Evolutionary conservation across 352 stramenopile species (phyloP).

Genomic region (Phytopythium sindhum): DNA sequence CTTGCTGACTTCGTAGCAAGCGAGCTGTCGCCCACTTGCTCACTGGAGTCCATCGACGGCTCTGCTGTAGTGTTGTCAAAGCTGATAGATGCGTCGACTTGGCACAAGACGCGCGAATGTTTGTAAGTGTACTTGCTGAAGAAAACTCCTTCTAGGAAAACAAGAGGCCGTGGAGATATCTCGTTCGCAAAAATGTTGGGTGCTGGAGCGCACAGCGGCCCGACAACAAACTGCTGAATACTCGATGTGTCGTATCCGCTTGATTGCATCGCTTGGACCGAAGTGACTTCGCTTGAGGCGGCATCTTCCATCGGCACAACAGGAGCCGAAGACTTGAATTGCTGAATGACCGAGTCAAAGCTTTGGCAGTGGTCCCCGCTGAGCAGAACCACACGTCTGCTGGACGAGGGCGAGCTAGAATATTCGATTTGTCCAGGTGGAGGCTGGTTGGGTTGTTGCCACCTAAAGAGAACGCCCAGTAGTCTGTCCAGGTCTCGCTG

Average conservation of each 20-base stretch:
- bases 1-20: background rate
- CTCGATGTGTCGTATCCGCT: slow-evolving; percentile 6
- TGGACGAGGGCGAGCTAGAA: background rate
- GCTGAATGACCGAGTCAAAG: slow-evolving; percentile 39
- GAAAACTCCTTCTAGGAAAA: slow-evolving; percentile 23
- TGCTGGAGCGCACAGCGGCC: slow-evolving; percentile 11
- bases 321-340: slow-evolving; percentile 12
- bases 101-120: slow-evolving; percentile 19
- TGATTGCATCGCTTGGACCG: background rate
- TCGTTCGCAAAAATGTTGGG: background rate
- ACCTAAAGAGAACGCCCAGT: slow-evolving; percentile 36
- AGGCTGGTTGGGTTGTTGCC: slow-evolving; percentile 17
- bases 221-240: slow-evolving; percentile 27
- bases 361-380: slow-evolving; percentile 26
- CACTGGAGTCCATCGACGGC: slow-evolving; percentile 1
- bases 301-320: background rate
- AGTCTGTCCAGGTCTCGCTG: slow-evolving; percentile 31
- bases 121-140: slow-evolving; percentile 28
- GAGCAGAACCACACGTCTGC: slow-evolving; percentile 30
- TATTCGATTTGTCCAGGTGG: background rate
- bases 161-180: background rate
- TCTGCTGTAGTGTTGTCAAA: background rate
- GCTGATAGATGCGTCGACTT: background rate
- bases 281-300: background rate
- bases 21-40: background rate